A percentile compares a stretch with the other conserved stretches of the same genome.
These are phyloP conservation scores for Cladosporium velox DNA, from an alignment of 2,329 filamentous ascomycete genomes.

Conservation along the genomic window DNA sequence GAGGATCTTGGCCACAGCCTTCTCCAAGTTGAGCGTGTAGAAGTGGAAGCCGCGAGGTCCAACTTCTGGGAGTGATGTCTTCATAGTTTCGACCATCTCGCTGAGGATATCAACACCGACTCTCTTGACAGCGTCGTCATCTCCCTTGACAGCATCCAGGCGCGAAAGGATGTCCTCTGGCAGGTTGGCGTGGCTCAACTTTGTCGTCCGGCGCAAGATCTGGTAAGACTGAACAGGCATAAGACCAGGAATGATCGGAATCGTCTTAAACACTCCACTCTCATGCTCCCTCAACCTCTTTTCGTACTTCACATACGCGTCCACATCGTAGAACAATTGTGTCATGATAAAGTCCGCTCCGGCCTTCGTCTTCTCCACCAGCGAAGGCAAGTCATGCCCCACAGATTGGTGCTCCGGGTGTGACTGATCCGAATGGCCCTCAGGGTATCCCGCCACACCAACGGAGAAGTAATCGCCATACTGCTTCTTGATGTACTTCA, in stretches of 20 bases:
- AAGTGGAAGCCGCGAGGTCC: constrained; percentile 87
- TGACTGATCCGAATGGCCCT: constrained; percentile 89
- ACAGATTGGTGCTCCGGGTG: constrained; percentile 76
- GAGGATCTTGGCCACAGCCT: constrained; percentile 89
- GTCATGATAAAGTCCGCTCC: constrained; percentile 99
- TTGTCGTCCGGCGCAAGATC: constrained; percentile 90
- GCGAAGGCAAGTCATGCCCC: constrained; percentile 72
- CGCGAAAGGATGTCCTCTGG: constrained; percentile 70
- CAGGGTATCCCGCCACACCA: constrained; percentile 91
- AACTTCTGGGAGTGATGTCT: constrained; percentile 50
- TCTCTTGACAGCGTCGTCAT: constrained; percentile 79
- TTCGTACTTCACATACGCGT: constrained; percentile 81
- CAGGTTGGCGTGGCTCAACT: constrained; percentile 85
- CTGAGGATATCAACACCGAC: constrained; percentile 79
- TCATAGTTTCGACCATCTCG: constrained; percentile 80
- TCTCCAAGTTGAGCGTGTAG: constrained; percentile 95
- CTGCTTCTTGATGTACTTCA: constrained; percentile 80
- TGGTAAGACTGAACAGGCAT: constrained; percentile 99
- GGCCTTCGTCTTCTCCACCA: constrained; percentile 86
- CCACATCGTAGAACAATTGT: constrained; percentile 90
- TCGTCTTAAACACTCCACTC: constrained; percentile 79
- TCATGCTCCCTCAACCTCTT: constrained; percentile 73
- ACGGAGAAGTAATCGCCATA: constrained; percentile 96
- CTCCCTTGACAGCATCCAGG: constrained; percentile 71
- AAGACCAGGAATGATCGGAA: constrained; percentile 89